Evolutionary conservation across 192 early-diverging fungal species (phyloP), one percentile per base, ranked within the genome.

Genomic region (Linnemannia zychae): DNA sequence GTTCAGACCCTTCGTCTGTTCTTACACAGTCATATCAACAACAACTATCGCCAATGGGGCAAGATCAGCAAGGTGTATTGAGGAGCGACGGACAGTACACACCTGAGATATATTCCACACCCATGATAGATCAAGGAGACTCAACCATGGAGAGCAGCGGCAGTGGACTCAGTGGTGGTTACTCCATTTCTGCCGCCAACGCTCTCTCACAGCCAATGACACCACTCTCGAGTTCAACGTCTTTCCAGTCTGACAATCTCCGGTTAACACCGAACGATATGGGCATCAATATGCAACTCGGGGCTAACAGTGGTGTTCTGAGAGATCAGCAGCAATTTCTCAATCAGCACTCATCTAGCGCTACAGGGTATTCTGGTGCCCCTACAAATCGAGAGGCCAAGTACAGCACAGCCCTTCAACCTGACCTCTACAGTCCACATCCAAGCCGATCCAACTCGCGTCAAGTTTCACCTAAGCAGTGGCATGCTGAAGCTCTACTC

Each of bases 361-460:
- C 57, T 4, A 63, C 57, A 63, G 57, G 57, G 9, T 63, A 63
- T 12, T 63, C 57, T 31, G 57, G 57, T 31, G 57, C 57, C 7
- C 57, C 57, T 15, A 28, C 28, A 3, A 15, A 38, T 38, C 67
- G 22, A 0, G 36, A 40, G 20, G 4, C 28, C 37, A 36, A 68
- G 36, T 68, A 68, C 22, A 40, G 33, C 36, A 68, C 36, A n/a
- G 37, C 38, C 44, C 44, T 71, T 6, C 69, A 71, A 44, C 69
- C 69, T 22, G 44, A 28, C 13, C 22, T 28, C 16, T 71, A 46
- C 15, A 71, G 69, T 24, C 69, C 24, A 7, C 69, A 71, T 40
- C 69, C 69, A 6, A 71, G 69, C 16, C 69, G 69, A 28, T 71
- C 69, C 20, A 71, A 71, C 40, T 71, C 69, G 38, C 69, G 69